Evolutionary conservation across 129 eudicot species (phyloP).

Genomic region (Mikania micrantha): DNA sequence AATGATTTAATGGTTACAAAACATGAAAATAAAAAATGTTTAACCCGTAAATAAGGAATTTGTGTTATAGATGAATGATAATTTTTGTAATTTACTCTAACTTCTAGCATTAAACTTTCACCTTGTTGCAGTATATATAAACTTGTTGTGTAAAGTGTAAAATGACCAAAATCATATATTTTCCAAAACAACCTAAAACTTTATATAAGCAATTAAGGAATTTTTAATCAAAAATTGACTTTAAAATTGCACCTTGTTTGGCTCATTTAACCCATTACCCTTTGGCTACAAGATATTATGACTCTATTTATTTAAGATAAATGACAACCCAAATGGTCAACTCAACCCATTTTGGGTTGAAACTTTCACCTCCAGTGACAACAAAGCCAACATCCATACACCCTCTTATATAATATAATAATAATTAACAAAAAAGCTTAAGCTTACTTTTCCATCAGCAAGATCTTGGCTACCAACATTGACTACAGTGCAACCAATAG

Average conservation of each 20-base stretch:
- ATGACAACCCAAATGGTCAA: neutral
- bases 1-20: too few relatives aligned
- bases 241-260: neutral
- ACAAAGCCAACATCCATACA: neutral
- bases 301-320: neutral
- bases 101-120: too few relatives aligned
- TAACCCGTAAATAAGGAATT: too few relatives aligned
- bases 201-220: neutral
- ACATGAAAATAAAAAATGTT: too few relatives aligned
- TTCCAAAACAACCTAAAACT: neutral
- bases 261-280: neutral
- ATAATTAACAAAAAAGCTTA: neutral
- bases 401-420: conserved; percentile 5
- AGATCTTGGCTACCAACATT: conserved; percentile 90
- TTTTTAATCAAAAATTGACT: neutral
- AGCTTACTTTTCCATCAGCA: conserved; percentile 84
- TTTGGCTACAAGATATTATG: neutral
- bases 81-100: too few relatives aligned
- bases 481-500: conserved; percentile 96
- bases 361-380: neutral
- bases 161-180: neutral
- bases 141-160: neutral
- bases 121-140: neutral
- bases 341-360: neutral
- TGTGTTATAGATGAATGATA: too few relatives aligned